phyloP scores from a whole-genome alignment of 805 yeast genomes.

The Candida boidinii region DNA sequence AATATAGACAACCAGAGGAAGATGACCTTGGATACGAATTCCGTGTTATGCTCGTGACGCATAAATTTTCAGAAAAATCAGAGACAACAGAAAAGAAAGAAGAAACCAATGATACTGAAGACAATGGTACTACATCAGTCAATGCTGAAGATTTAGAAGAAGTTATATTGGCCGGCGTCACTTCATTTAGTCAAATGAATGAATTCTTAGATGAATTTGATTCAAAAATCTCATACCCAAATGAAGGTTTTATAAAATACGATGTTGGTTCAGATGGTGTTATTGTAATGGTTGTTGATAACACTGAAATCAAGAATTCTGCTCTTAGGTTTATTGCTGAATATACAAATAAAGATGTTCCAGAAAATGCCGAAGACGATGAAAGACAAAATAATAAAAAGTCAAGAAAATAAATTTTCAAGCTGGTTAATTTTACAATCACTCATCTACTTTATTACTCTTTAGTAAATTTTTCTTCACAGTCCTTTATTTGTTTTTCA shows the following conservation, averaged over 20 bases:
- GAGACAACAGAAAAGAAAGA: conserved; percentile 14
- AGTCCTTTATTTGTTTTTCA: too few species aligned
- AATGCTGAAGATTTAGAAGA: conserved; percentile 37
- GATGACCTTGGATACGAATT: conserved; percentile 39
- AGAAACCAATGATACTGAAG: conserved; percentile 33
- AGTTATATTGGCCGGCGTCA: conserved; percentile 33
- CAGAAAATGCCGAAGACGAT: conserved; percentile 7
- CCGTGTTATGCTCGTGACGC: conserved; percentile 33
- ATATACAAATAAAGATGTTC: conserved; percentile 7
- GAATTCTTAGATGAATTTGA: conserved; percentile 46
- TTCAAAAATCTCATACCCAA: conserved; percentile 41
- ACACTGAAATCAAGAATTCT: conserved; percentile 25
- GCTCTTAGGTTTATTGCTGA: conserved; percentile 36
- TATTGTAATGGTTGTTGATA: conserved; percentile 45
- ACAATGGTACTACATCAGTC: conserved; percentile 11
- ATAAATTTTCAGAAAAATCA: conserved; percentile 23
- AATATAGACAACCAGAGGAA: conserved; percentile 11
- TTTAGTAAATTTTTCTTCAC: too few species aligned
- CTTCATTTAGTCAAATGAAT: conserved; percentile 39
- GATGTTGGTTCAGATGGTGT: conserved; percentile 57
- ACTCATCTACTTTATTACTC: too few species aligned
- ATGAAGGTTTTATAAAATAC: conserved; percentile 45
- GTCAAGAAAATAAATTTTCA: too few species aligned
- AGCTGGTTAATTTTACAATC: too few species aligned
- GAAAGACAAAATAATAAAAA: conserved; percentile 5